Evolutionary conservation across 2,329 filamentous ascomycete species (phyloP).

Genomic region (Xylariaceae sp.): DNA sequence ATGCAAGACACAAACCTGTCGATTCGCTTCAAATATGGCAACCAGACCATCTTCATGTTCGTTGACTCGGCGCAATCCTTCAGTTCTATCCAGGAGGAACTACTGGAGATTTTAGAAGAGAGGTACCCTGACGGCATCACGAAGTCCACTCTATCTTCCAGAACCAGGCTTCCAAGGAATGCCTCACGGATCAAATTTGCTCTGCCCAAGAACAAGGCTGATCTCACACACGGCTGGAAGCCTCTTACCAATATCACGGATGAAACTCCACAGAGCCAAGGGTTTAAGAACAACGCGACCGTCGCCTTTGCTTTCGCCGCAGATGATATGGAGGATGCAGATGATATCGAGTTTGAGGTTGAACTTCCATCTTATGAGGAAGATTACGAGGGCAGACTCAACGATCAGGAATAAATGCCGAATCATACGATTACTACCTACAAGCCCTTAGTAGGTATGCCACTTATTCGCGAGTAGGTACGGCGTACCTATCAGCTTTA

Average conservation of each 20-base stretch:
- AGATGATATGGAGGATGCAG: slow-evolving; percentile 34
- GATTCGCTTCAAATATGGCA: slow-evolving; percentile 67
- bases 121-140: slow-evolving; percentile 51
- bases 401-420: not conserved
- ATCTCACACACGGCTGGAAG: slow-evolving; percentile 47
- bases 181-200: slow-evolving; percentile 45
- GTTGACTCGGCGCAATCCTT: slow-evolving; percentile 55
- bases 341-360: slow-evolving; percentile 41
- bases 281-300: slow-evolving; percentile 43
- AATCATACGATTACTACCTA: not conserved
- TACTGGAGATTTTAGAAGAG: slow-evolving; percentile 54
- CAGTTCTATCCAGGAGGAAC: slow-evolving; percentile 49
- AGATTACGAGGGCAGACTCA: slow-evolving; percentile 3
- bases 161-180: slow-evolving; percentile 38
- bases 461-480: too few species aligned
- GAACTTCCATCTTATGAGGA: slow-evolving; percentile 37
- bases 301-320: slow-evolving; percentile 47
- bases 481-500: not conserved
- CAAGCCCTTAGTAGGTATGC: not conserved
- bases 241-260: slow-evolving; percentile 36
- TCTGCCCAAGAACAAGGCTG: slow-evolving; percentile 40
- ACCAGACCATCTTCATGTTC: slow-evolving; percentile 65
- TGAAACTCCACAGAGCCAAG: slow-evolving; percentile 39
- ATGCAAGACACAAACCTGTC: slow-evolving; percentile 39
- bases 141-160: slow-evolving; percentile 30